Percentiles rank a stretch among this genome's conserved stretches.
These are phyloP conservation scores for Rhizopogon vesiculosus DNA, from an alignment of 768 basidiomycete genomes.

Conservation along the genomic window DNA sequence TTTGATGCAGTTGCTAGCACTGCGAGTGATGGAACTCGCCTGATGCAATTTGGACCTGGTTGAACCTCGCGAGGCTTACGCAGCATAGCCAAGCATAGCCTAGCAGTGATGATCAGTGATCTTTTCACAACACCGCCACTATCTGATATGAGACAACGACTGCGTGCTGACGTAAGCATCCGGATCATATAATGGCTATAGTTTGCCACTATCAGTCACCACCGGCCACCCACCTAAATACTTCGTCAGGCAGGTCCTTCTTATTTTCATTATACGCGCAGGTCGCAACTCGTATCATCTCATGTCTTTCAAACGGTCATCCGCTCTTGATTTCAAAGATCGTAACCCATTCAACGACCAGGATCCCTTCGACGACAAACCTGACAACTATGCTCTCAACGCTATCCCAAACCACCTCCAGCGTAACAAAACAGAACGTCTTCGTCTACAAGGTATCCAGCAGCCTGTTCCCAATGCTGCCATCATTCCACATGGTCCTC, in stretches of 20 bases:
- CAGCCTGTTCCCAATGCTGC: slow-evolving; percentile 40
- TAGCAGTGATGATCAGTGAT: no score
- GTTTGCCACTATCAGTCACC: no score
- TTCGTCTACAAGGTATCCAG: slow-evolving; percentile 82
- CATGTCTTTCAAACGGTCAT: slow-evolving; percentile 44
- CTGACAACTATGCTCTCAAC: slow-evolving; percentile 22
- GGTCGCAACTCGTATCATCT: slow-evolving; percentile 23
- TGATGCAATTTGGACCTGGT: no score
- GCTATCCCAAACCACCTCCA: slow-evolving; percentile 46
- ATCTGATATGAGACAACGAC: no score
- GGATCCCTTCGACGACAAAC: slow-evolving; percentile 40
- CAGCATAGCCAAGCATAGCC: no score
- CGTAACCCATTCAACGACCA: slow-evolving; percentile 42
- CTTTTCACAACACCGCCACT: no score
- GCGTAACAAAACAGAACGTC: slow-evolving; percentile 83
- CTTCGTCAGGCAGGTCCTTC: slow-evolving; percentile 23
- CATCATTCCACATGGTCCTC: slow-evolving; percentile 30
- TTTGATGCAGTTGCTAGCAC: background rate
- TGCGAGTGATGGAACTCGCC: background rate
- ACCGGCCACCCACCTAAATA: background rate
- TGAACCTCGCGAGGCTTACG: no score
- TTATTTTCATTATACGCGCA: slow-evolving; percentile 8
- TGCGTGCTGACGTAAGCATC: no score
- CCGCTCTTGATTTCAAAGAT: slow-evolving; percentile 70
- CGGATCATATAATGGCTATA: no score